Conservation (phyloP, 2,329 filamentous ascomycete species). For the Penicillium brasilianum region DNA sequence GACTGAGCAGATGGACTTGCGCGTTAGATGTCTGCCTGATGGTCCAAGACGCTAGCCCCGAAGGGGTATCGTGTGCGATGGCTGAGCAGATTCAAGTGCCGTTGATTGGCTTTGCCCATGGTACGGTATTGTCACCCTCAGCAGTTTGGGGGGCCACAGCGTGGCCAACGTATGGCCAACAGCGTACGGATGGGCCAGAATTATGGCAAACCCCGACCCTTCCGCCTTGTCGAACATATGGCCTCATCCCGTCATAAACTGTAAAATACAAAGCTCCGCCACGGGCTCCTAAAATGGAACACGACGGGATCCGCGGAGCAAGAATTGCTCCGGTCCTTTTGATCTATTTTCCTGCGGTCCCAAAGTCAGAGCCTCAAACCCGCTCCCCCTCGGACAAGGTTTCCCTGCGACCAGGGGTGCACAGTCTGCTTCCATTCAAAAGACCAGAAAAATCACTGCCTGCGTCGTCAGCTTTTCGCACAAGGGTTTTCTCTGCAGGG, state of each 20-base stretch:
- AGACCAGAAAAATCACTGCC: neutral
- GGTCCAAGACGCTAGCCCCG: conserved; percentile 36
- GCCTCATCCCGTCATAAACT: neutral
- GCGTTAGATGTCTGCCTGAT: conserved; percentile 47
- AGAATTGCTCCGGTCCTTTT: conserved; percentile 6
- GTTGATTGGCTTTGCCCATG: conserved; percentile 20
- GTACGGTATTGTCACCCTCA: conserved; percentile 9
- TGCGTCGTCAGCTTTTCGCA: conserved; percentile 9
- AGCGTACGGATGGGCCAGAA: neutral
- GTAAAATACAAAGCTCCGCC: conserved; percentile 1
- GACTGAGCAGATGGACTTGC: conserved; percentile 21
- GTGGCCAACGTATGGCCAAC: neutral
- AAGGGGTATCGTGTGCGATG: conserved; percentile 29
- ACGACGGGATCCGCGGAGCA: conserved; percentile 5
- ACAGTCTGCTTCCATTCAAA: neutral
- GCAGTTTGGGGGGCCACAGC: neutral
- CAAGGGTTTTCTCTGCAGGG: neutral
- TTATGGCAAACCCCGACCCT: neutral
- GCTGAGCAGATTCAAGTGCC: conserved; percentile 22
- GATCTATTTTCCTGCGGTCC: neutral
- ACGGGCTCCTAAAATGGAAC: conserved; percentile 13
- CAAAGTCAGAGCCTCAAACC: neutral
- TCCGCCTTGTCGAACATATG: neutral
- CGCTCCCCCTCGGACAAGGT: neutral
- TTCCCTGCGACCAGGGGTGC: conserved; percentile 3